Percentiles rank a stretch among this genome's conserved stretches.
These are phyloP conservation scores for Xylaria sp. DNA, from an alignment of 2,329 filamentous ascomycete species.

Conservation along the genomic window DNA sequence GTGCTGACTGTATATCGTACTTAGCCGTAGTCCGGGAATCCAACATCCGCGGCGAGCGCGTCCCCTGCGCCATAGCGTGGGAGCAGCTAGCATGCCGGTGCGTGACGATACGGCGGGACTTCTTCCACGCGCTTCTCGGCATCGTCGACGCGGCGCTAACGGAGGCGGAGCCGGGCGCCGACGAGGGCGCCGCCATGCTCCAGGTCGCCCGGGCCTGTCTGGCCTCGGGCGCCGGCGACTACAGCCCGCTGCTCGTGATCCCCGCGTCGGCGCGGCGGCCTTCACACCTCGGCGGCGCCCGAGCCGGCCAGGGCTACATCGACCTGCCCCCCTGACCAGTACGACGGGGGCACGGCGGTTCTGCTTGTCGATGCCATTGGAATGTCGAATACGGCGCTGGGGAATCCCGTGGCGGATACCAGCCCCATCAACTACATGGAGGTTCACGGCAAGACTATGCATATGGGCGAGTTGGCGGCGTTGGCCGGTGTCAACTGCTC, in stretches of 20 bases:
- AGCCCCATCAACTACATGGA: not conserved
- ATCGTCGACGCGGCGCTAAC: not conserved
- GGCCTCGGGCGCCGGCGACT: constrained; percentile 10
- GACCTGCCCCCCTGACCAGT: not conserved
- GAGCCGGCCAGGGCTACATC: constrained; percentile 1
- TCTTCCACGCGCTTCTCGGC: constrained; percentile 15
- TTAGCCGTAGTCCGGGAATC: not conserved
- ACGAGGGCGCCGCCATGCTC: constrained; percentile 8
- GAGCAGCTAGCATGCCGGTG: constrained; percentile 5
- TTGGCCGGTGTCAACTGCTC: not conserved
- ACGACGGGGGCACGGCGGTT: not conserved
- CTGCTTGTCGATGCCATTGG: not conserved
- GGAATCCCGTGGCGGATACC: not conserved
- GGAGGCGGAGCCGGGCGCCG: not conserved
- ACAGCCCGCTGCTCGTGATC: constrained; percentile 23
- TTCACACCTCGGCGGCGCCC: not conserved
- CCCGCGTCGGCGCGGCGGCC: not conserved
- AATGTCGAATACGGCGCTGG: not conserved
- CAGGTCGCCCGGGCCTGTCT: constrained; percentile 16
- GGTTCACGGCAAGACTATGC: not conserved
- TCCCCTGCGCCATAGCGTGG: constrained; percentile 2
- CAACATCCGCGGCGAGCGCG: not conserved
- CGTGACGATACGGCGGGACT: constrained; percentile 4
- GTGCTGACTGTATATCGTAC: too few species aligned
- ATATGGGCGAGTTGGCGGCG: not conserved